A percentile compares a stretch with the other conserved stretches of the same genome.
Evolutionary conservation across 108 stramenopile genomes (phyloP).

Genomic region (Fistulifera pelliculosa): DNA sequence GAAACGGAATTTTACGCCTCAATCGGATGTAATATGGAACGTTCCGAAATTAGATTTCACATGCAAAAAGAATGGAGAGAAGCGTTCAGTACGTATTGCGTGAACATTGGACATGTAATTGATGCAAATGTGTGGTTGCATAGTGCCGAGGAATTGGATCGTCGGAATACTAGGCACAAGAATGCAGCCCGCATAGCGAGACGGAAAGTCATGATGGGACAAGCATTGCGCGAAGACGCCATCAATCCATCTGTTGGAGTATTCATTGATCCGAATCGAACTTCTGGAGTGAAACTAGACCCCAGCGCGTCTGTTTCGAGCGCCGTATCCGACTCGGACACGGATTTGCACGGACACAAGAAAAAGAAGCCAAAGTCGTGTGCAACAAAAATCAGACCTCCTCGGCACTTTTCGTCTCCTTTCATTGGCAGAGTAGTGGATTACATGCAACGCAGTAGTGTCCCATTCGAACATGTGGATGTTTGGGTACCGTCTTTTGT

Average conservation of each 20-base stretch:
- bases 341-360: background rate
- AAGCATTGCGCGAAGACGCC: slow-evolving; percentile 51
- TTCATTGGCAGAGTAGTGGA: slow-evolving; percentile 57
- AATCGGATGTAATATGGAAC: slow-evolving; percentile 41
- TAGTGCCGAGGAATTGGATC: slow-evolving; percentile 79
- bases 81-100: slow-evolving; percentile 58
- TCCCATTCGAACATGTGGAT: slow-evolving; percentile 86
- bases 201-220: slow-evolving; percentile 77
- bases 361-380: background rate
- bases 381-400: slow-evolving; percentile 6
- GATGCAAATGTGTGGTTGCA: slow-evolving; percentile 71
- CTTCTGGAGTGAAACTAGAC: background rate
- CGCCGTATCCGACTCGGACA: background rate
- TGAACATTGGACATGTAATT: slow-evolving; percentile 41
- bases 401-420: slow-evolving; percentile 42
- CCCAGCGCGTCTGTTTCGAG: background rate
- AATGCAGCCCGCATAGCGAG: slow-evolving; percentile 65
- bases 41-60: slow-evolving; percentile 76
- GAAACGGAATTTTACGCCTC: slow-evolving; percentile 66
- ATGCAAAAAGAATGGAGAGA: slow-evolving; percentile 82
- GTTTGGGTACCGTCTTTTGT: slow-evolving; percentile 77
- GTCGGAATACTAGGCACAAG: slow-evolving; percentile 53
- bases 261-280: slow-evolving; percentile 44
- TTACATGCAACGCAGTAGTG: slow-evolving; percentile 54
- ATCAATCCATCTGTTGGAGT: slow-evolving; percentile 64